A percentile compares a stretch with the other conserved stretches of the same genome.
Evolutionary conservation across 2,329 filamentous ascomycete genomes (phyloP).

Genomic region (Beauveria medogensis): DNA sequence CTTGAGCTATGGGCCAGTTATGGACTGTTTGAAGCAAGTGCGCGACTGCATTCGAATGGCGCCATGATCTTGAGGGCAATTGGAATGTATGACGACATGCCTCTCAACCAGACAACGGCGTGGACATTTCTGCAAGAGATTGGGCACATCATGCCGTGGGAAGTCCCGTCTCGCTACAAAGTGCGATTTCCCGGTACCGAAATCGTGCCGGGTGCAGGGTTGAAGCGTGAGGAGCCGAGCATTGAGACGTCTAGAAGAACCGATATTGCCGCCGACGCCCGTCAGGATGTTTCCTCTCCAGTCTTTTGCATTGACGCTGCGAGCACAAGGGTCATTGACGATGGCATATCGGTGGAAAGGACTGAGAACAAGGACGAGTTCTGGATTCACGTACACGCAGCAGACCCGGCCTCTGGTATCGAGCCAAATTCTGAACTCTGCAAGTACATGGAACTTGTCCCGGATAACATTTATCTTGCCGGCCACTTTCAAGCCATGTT

Average conservation of each 20-base stretch:
- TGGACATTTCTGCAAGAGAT: constrained; percentile 70
- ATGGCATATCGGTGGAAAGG: constrained; percentile 64
- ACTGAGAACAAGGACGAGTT: constrained; percentile 45
- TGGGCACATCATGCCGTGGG: constrained; percentile 62
- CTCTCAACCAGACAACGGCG: constrained; percentile 34
- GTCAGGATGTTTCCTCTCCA: constrained; percentile 45
- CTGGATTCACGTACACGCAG: constrained; percentile 73
- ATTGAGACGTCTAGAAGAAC: constrained; percentile 27
- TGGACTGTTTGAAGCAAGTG: constrained; percentile 42
- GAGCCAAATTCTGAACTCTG: constrained; percentile 48
- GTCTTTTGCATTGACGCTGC: constrained; percentile 68
- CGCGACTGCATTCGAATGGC: constrained; percentile 52
- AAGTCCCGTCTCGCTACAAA: constrained; percentile 57
- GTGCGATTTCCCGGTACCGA: constrained; percentile 43
- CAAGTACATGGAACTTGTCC: constrained; percentile 52
- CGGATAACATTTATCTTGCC: constrained; percentile 52
- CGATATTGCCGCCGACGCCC: constrained; percentile 40
- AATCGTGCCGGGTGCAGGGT: constrained; percentile 34
- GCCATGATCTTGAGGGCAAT: constrained; percentile 55
- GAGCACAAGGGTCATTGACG: constrained; percentile 64
- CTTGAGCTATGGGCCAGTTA: constrained; percentile 60
- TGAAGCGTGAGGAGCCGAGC: constrained; percentile 27
- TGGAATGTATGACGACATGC: constrained; percentile 46
- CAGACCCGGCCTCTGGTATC: constrained; percentile 69
- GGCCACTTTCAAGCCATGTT: constrained; percentile 54